Conservation (phyloP, 1,284 basidiomycete genomes). For the Pseudomicrostroma phylloplanum region DNA sequence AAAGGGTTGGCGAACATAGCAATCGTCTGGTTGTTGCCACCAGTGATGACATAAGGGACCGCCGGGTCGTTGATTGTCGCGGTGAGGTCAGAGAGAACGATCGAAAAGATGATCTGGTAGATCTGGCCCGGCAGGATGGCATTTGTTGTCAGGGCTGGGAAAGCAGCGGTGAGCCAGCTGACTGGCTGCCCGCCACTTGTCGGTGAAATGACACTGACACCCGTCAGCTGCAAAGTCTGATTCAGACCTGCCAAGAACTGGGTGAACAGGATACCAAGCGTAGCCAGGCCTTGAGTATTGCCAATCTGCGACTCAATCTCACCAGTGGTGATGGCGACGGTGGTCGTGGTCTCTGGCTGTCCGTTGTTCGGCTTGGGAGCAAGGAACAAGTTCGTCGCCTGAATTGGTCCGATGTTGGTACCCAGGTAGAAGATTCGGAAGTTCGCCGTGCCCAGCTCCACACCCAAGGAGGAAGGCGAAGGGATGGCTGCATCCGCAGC, state of each 20-base stretch:
- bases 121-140: slow-evolving; percentile 64
- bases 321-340: slow-evolving; percentile 59
- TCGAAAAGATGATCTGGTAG: slow-evolving; percentile 65
- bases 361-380: slow-evolving; percentile 51
- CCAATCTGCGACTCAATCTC: slow-evolving; percentile 59
- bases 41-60: slow-evolving; percentile 29
- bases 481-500: slow-evolving; percentile 65
- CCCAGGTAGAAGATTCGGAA: slow-evolving; percentile 58
- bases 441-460: slow-evolving; percentile 64
- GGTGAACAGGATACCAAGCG: slow-evolving; percentile 64
- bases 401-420: slow-evolving; percentile 53
- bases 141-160: slow-evolving; percentile 62
- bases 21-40: slow-evolving; percentile 57
- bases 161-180: slow-evolving; percentile 65
- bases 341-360: slow-evolving; percentile 48
- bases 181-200: slow-evolving; percentile 56
- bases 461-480: slow-evolving; percentile 64
- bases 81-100: slow-evolving; percentile 61
- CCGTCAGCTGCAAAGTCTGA: slow-evolving; percentile 60
- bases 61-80: slow-evolving; percentile 55
- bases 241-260: slow-evolving; percentile 65
- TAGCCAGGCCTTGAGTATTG: slow-evolving; percentile 52
- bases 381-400: slow-evolving; percentile 56
- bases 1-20: slow-evolving; percentile 71
- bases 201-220: slow-evolving; percentile 59